Percentiles rank a stretch among this genome's conserved stretches.
These are phyloP conservation scores for Salix suchowensis DNA, from an alignment of 345 rosid genomes.

Conservation along the genomic window DNA sequence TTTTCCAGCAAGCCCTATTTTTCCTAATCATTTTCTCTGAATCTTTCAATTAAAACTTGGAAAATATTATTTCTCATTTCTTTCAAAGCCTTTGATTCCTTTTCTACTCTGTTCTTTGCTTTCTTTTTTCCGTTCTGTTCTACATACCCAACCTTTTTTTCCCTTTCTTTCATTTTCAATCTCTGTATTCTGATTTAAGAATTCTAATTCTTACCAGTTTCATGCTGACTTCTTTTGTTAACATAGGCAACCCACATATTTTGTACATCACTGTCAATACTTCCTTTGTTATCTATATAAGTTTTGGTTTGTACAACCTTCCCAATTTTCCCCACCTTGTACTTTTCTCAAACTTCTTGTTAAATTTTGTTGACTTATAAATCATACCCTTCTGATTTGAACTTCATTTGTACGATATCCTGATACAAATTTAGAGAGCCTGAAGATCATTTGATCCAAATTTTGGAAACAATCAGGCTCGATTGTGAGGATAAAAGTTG, in stretches of 20 bases:
- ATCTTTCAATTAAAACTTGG: background rate
- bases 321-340: background rate
- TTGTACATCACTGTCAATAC: background rate
- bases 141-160: too few relatives aligned
- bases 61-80: background rate
- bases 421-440: too few relatives aligned
- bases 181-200: background rate
- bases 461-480: too few relatives aligned
- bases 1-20: background rate
- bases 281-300: background rate
- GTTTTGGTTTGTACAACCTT: background rate
- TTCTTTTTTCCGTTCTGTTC: background rate
- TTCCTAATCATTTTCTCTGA: background rate
- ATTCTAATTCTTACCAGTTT: background rate
- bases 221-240: background rate
- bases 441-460: too few relatives aligned
- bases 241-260: background rate
- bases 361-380: too few relatives aligned
- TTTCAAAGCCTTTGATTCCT: background rate
- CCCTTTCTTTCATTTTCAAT: background rate
- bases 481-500: too few relatives aligned
- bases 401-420: too few relatives aligned
- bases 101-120: background rate
- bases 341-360: background rate
- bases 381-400: too few relatives aligned